Conservation (phyloP, 352 stramenopile species). For the Elongisporangium anandrum region DNA sequence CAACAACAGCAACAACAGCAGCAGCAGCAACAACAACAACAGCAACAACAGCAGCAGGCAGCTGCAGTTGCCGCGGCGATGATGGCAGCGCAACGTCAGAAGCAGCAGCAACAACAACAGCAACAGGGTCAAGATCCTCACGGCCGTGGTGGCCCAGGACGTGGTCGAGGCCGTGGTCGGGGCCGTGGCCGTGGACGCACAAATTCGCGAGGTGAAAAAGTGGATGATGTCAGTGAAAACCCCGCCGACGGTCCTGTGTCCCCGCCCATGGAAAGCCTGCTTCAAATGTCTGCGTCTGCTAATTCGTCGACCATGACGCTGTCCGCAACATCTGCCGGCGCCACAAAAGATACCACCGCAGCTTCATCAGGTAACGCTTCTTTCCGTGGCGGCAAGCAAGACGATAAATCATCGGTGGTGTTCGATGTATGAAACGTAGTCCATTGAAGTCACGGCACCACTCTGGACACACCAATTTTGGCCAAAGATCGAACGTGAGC, state of each 20-base stretch:
- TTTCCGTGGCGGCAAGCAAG: constrained; percentile 8
- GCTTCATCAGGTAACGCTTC: constrained; percentile 12
- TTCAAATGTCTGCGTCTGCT: constrained; percentile 20
- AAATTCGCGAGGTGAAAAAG: constrained; percentile 17
- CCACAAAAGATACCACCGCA: neutral
- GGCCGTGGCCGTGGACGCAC: constrained; percentile 9
- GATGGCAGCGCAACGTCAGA: constrained; percentile 26
- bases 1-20: constrained; percentile 38
- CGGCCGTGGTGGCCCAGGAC: constrained; percentile 16
- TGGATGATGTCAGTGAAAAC: constrained; percentile 22
- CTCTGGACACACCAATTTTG: constrained; percentile 7
- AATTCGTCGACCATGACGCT: neutral
- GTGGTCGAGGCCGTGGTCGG: constrained; percentile 7
- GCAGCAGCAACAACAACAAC: constrained; percentile 40
- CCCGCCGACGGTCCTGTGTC: constrained; percentile 15
- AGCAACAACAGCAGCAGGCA: constrained; percentile 45
- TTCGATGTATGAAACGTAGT: constrained; percentile 13
- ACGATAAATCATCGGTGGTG: constrained; percentile 15
- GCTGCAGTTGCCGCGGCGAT: constrained; percentile 22
- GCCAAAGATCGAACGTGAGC: neutral
- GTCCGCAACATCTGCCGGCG: constrained; percentile 2
- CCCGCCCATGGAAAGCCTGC: constrained; percentile 27
- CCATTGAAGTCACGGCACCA: neutral
- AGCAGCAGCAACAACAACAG: constrained; percentile 20
- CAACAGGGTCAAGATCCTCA: constrained; percentile 3